A percentile compares a stretch with the other conserved stretches of the same genome.
These are phyloP conservation scores for Zygoascus sp. DNA, from an alignment of 1,139 yeast species.

Conservation along the genomic window DNA sequence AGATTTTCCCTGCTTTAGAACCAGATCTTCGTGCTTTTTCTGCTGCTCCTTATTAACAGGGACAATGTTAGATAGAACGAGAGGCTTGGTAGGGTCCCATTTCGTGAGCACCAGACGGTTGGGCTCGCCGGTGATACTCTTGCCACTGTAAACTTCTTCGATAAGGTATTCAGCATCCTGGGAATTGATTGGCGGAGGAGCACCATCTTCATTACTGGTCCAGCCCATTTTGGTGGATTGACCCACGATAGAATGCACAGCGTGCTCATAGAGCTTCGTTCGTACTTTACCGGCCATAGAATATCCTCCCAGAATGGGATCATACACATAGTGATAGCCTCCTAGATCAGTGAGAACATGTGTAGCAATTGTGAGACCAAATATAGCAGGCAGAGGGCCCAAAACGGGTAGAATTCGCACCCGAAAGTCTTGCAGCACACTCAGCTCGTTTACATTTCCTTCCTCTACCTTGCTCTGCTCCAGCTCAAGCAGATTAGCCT, in stretches of 20 bases:
- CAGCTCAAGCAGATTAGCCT: conserved; percentile 79
- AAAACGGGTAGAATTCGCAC: conserved; percentile 91
- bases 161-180: conserved; percentile 77
- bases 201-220: conserved; percentile 17
- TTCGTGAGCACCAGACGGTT: conserved; percentile 72
- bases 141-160: conserved; percentile 90
- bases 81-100: conserved; percentile 66
- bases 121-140: conserved; percentile 79
- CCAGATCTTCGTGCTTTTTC: conserved; percentile 65
- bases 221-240: conserved; percentile 74
- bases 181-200: conserved; percentile 51
- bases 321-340: conserved; percentile 77
- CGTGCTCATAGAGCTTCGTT: conserved; percentile 74
- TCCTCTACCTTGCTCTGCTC: conserved; percentile 69
- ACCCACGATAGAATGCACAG: conserved; percentile 77
- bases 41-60: conserved; percentile 88
- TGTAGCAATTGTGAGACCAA: conserved; percentile 86
- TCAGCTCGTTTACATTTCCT: conserved; percentile 82
- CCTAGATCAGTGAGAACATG: conserved; percentile 73
- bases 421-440: conserved; percentile 83
- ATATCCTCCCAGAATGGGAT: conserved; percentile 38
- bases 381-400: conserved; percentile 95
- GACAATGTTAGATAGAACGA: conserved; percentile 59
- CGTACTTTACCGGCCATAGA: conserved; percentile 84
- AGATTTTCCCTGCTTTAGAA: conserved; percentile 59